Percentiles rank a stretch among this genome's conserved stretches.
Evolutionary conservation across 1,139 yeast genomes (phyloP).

Genomic region (Zygosaccharomyces sapae): DNA sequence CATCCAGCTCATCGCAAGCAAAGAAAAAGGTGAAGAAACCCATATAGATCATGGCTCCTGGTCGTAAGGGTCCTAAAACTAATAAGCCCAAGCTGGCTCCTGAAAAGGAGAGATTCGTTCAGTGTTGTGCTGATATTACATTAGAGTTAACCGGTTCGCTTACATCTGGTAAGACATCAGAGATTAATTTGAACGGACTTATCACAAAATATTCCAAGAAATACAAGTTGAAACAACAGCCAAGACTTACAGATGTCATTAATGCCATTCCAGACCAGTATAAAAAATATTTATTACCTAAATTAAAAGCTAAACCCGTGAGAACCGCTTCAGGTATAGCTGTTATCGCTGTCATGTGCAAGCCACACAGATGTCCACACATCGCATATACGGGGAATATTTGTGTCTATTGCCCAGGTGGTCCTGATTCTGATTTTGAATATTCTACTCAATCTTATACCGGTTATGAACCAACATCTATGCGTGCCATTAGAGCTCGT

Average conservation of each 20-base stretch:
- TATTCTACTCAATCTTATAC: conserved; percentile 97
- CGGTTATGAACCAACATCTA: conserved; percentile 97
- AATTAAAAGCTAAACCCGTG: conserved; percentile 94
- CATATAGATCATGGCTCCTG: conserved; percentile 26
- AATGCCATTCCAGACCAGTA: conserved; percentile 95
- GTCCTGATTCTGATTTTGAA: conserved; percentile 97
- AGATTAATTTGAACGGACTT: conserved; percentile 84
- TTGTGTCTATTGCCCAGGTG: conserved; percentile 99
- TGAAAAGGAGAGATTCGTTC: conserved; percentile 88
- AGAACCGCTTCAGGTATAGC: conserved; percentile 98
- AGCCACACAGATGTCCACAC: conserved; percentile 98
- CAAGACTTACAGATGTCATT: conserved; percentile 90
- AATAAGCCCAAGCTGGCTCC: conserved; percentile 63
- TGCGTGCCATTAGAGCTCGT: conserved; percentile 97
- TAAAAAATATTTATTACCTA: conserved; percentile 85
- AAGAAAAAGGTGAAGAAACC: background rate
- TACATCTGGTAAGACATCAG: conserved; percentile 53
- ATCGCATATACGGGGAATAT: conserved; percentile 98
- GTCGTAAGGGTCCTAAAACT: conserved; percentile 37
- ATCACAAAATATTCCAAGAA: conserved; percentile 83
- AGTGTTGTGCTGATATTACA: conserved; percentile 91
- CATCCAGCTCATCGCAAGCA: conserved; percentile 2
- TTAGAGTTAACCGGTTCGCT: conserved; percentile 79
- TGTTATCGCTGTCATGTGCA: conserved; percentile 98
- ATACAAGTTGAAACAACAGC: conserved; percentile 87